Conservation (phyloP, 2,329 filamentous ascomycete genomes). For the Paracamarosporium sp. region DNA sequence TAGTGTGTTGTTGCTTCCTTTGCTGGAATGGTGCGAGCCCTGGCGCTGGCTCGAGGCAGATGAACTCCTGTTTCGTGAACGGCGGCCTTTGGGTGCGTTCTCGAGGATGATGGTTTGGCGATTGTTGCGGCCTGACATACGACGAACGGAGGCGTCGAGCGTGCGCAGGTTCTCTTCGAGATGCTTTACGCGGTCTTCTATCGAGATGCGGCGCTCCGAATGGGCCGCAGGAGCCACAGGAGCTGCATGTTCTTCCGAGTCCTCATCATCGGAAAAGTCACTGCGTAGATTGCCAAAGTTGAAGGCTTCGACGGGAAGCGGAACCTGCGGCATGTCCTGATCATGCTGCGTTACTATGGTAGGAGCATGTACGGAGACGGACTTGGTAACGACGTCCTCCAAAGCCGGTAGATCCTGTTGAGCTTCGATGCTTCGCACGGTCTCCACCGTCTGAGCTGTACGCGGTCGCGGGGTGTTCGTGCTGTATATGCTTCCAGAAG, state of each 20-base stretch:
- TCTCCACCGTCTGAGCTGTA: constrained; percentile 41
- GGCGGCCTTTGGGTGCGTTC: constrained; percentile 41
- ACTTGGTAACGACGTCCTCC: neutral
- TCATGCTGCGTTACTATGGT: constrained; percentile 14
- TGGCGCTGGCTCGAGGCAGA: constrained; percentile 20
- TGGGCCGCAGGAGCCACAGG: constrained; percentile 13
- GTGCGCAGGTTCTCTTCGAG: constrained; percentile 39
- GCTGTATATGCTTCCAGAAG: constrained; percentile 41
- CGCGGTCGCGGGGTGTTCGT: constrained; percentile 34
- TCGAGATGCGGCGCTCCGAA: constrained; percentile 27
- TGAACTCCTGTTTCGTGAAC: constrained; percentile 37
- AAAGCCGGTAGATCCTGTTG: constrained; percentile 19
- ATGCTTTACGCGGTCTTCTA: constrained; percentile 43
- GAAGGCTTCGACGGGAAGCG: constrained; percentile 39
- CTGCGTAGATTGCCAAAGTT: constrained; percentile 45
- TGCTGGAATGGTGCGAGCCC: constrained; percentile 14
- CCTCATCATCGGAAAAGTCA: constrained; percentile 28
- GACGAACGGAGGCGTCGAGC: constrained; percentile 40
- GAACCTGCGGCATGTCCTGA: constrained; percentile 18
- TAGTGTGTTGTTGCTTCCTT: constrained; percentile 5
- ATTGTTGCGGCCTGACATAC: constrained; percentile 41
- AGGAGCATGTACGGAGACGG: neutral
- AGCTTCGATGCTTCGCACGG: constrained; percentile 31
- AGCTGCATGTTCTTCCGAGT: constrained; percentile 18
- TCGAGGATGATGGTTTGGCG: constrained; percentile 49